Conservation (phyloP, 192 early-diverging fungal species). For the Backusella circina region DNA sequence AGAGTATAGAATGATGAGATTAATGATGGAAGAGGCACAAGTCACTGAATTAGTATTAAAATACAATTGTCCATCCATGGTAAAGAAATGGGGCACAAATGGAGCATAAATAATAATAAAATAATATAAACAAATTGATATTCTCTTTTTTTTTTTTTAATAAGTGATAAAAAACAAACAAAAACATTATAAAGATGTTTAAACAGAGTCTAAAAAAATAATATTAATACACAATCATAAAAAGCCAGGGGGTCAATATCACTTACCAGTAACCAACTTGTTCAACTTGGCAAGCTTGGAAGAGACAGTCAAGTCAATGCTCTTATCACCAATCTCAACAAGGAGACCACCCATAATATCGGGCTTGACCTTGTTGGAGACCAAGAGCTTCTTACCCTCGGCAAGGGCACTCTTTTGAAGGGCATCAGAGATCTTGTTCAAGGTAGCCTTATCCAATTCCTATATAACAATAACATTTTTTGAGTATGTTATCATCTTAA, state of each 20-base stretch:
- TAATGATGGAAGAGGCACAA: constrained; percentile 69
- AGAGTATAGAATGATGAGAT: constrained; percentile 82
- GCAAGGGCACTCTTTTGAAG: constrained; percentile 71
- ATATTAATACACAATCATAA: background rate
- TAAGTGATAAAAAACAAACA: background rate
- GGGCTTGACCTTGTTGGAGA: constrained; percentile 90
- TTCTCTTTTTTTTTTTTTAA: background rate
- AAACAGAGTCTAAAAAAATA: background rate
- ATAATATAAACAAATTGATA: background rate
- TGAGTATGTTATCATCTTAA: background rate
- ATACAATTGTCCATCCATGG: constrained; percentile 60
- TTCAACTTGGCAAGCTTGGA: constrained; percentile 96
- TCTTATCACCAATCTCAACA: constrained; percentile 97
- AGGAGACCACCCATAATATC: constrained; percentile 93
- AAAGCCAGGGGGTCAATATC: background rate
- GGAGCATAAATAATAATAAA: background rate
- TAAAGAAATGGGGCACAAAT: constrained; percentile 59
- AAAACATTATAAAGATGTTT: background rate
- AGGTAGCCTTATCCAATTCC: constrained; percentile 77
- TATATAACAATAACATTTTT: constrained; percentile 20
- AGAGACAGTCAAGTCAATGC: constrained; percentile 95
- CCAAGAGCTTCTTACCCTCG: constrained; percentile 76
- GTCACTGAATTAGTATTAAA: constrained; percentile 58
- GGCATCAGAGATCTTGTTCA: constrained; percentile 48
- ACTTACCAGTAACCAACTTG: constrained; percentile 74